A percentile compares a stretch with the other conserved stretches of the same genome.
Evolutionary conservation across 148 eudicot species (phyloP).

Genomic region (Salicornia ramosissima): DNA sequence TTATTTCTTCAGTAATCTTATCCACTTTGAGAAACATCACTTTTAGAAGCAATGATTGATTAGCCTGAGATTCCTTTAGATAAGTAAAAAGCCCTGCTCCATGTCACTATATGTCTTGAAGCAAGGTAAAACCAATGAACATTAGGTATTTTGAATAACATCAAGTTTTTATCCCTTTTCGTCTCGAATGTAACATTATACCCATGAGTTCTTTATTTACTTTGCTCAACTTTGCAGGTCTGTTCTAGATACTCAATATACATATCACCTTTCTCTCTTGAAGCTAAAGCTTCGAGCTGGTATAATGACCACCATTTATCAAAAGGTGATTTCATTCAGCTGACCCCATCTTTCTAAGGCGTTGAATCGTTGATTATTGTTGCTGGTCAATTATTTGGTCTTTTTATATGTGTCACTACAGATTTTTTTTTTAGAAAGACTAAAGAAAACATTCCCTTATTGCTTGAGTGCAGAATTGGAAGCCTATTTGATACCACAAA

Average conservation of each 20-base stretch:
- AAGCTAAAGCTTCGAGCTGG: conserved; percentile 81
- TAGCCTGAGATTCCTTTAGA: too few relatives aligned
- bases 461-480: background rate
- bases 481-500: background rate
- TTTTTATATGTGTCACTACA: background rate
- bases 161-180: background rate
- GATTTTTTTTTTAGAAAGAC: background rate
- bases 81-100: too few relatives aligned
- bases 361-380: background rate
- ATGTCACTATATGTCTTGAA: too few relatives aligned
- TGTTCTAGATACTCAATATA: conserved; percentile 88
- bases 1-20: too few relatives aligned
- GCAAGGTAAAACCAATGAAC: background rate
- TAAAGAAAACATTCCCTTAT: background rate
- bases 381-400: background rate
- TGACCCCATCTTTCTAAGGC: background rate
- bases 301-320: conserved; percentile 74
- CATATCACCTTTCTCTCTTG: conserved; percentile 67
- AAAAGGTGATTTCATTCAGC: conserved; percentile 46
- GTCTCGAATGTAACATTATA: background rate
- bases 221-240: conserved; percentile 25
- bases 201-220: background rate
- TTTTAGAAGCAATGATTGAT: too few relatives aligned
- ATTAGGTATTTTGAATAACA: background rate
- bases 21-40: too few relatives aligned